Percentiles rank a stretch among this genome's conserved stretches.
phyloP scores from a whole-genome alignment of 352 stramenopile genomes.

The Pythium diclinum region DNA sequence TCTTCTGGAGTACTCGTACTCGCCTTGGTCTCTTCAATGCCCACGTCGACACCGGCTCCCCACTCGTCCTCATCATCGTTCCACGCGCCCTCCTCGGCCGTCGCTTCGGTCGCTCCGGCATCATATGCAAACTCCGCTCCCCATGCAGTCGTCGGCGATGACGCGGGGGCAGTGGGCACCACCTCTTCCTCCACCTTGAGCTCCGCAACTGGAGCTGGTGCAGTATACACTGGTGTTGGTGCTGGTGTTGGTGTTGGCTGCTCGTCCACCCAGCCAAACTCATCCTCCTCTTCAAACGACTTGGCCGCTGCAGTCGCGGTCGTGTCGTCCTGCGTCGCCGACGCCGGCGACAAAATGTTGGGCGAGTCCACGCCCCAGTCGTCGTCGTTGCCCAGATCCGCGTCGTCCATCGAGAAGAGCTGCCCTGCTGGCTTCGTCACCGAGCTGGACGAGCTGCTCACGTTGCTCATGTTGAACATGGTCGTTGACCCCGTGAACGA shows the following conservation, averaged over 20 bases:
- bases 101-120: slow-evolving; percentile 20
- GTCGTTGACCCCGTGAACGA: background rate
- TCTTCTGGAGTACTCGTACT: slow-evolving; percentile 9
- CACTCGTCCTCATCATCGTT: slow-evolving; percentile 17
- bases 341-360: slow-evolving; percentile 45
- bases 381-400: slow-evolving; percentile 57
- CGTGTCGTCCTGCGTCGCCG: slow-evolving; percentile 4
- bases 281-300: slow-evolving; percentile 23
- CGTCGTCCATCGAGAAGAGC: slow-evolving; percentile 79
- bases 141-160: slow-evolving; percentile 3
- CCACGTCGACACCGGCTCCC: background rate
- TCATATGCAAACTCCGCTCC: slow-evolving; percentile 22
- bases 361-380: slow-evolving; percentile 74
- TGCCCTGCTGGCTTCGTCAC: slow-evolving; percentile 24
- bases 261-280: slow-evolving; percentile 24
- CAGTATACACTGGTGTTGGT: background rate
- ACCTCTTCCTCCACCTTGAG: background rate
- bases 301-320: slow-evolving; percentile 14
- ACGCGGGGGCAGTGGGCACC: background rate
- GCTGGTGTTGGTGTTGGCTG: background rate
- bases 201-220: background rate
- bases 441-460: background rate
- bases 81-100: slow-evolving; percentile 20
- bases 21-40: slow-evolving; percentile 2
- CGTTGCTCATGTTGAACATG: background rate